phyloP scores from a whole-genome alignment of 202 grass and related monocot genomes.

The Eragrostis tef region DNA sequence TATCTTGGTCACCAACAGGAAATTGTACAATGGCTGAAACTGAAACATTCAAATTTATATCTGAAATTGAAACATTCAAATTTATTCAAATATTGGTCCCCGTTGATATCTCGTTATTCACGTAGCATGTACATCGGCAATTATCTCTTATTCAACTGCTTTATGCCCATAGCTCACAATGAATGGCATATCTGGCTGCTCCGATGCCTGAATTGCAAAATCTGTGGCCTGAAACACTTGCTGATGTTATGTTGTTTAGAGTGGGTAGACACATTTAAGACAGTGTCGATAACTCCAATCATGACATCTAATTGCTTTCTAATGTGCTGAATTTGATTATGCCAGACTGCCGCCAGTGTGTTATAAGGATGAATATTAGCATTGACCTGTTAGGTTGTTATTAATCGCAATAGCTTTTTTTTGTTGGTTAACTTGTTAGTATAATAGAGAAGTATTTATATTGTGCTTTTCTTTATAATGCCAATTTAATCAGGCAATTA shows the following conservation, averaged over 20 bases:
- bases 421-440: conserved; percentile 30
- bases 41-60: neutral
- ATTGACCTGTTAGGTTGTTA: conserved; percentile 31
- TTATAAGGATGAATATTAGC: conserved; percentile 16
- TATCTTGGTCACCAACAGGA: neutral
- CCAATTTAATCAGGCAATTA: conserved; percentile 31
- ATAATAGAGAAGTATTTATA: conserved; percentile 20
- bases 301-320: conserved; percentile 14
- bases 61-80: too few relatives aligned
- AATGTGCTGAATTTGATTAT: conserved; percentile 28
- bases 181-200: neutral
- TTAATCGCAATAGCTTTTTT: conserved; percentile 39
- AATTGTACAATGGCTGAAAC: conserved; percentile 15
- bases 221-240: neutral
- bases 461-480: conserved; percentile 30
- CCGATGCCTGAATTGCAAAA: neutral
- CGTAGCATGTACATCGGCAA: neutral
- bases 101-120: neutral
- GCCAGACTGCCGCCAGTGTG: neutral
- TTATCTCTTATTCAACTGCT: neutral
- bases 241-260: neutral
- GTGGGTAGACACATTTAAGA: neutral
- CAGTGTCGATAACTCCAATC: conserved; percentile 2
- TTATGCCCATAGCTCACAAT: neutral
- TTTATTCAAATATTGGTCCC: too few relatives aligned